These are phyloP conservation scores for Aspergillus mulundensis DNA, from an alignment of 495 filamentous ascomycete genomes.

Conservation along the genomic window DNA sequence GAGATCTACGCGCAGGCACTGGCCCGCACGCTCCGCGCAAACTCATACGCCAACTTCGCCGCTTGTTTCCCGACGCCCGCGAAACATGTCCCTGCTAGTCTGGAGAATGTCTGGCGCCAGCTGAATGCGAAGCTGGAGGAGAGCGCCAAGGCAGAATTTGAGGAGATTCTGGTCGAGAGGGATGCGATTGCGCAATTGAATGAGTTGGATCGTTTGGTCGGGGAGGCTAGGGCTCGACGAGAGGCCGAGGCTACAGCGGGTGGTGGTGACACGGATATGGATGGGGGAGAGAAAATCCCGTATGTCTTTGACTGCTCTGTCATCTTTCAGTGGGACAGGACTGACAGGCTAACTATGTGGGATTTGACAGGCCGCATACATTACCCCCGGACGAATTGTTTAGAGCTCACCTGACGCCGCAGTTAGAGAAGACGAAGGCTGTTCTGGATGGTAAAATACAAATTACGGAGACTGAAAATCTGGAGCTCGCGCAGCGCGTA, in stretches of 20 bases:
- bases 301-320: slow-evolving; percentile 26
- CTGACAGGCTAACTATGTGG: neutral
- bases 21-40: slow-evolving; percentile 64
- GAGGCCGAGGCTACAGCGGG: slow-evolving; percentile 17
- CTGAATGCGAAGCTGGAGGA: slow-evolving; percentile 63
- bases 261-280: slow-evolving; percentile 12
- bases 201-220: slow-evolving; percentile 71
- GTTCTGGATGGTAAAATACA: slow-evolving; percentile 59
- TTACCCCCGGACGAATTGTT: slow-evolving; percentile 65
- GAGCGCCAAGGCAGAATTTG: slow-evolving; percentile 66
- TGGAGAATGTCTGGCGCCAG: slow-evolving; percentile 65
- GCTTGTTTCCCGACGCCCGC: slow-evolving; percentile 87
- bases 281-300: slow-evolving; percentile 22
- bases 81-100: slow-evolving; percentile 57
- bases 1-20: slow-evolving; percentile 68
- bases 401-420: slow-evolving; percentile 65
- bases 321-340: neutral
- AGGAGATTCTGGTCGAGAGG: slow-evolving; percentile 64
- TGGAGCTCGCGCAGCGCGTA: slow-evolving; percentile 56
- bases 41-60: slow-evolving; percentile 74
- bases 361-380: slow-evolving; percentile 62
- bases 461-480: slow-evolving; percentile 61
- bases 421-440: slow-evolving; percentile 56
- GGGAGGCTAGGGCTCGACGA: slow-evolving; percentile 61
- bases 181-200: slow-evolving; percentile 74